phyloP scores from a whole-genome alignment of 139 green algal species.

The Desmodesmus armatus region DNA sequence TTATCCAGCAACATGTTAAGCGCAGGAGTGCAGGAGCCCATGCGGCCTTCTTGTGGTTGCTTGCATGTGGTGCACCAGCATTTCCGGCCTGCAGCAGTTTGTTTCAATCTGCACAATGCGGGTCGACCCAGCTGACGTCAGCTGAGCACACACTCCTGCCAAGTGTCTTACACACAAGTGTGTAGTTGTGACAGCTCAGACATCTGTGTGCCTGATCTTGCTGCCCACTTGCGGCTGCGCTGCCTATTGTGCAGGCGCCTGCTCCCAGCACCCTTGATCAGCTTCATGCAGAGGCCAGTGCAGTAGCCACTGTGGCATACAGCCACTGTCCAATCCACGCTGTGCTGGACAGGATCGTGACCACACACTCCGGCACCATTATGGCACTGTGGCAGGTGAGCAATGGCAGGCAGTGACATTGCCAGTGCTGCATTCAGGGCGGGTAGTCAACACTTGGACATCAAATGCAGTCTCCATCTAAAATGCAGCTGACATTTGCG shows the following conservation, averaged over 20 bases:
- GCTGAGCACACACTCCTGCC: not conserved
- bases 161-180: not conserved
- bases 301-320: constrained; percentile 41
- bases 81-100: not conserved
- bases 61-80: not conserved
- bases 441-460: too few species aligned
- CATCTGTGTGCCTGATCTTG: not conserved
- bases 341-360: constrained; percentile 71
- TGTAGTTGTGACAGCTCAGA: not conserved
- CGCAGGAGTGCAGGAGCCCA: not conserved
- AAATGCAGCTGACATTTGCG: not conserved
- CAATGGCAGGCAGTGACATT: too few species aligned
- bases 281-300: constrained; percentile 57
- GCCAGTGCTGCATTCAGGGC: too few species aligned
- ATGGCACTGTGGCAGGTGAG: constrained; percentile 77
- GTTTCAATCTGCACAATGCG: too few species aligned
- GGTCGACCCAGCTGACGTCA: too few species aligned
- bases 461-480: too few species aligned
- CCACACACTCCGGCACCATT: constrained; percentile 67
- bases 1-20: too few species aligned
- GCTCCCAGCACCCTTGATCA: not conserved
- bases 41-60: not conserved
- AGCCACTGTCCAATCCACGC: constrained; percentile 62
- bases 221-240: not conserved
- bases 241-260: not conserved